Conservation (phyloP, 768 basidiomycete genomes). For the Collybia sordida region DNA sequence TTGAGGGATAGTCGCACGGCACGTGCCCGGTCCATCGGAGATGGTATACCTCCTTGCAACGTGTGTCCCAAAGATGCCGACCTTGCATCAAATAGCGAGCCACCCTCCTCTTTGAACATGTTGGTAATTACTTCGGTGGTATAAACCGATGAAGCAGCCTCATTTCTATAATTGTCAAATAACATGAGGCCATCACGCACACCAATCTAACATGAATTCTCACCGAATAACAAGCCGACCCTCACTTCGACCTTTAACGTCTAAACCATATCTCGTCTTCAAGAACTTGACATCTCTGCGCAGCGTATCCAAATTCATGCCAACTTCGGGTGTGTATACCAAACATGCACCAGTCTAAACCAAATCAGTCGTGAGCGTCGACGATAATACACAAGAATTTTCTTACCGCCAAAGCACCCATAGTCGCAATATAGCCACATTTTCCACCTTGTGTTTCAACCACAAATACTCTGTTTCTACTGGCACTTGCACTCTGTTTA, state of each 20-base stretch:
- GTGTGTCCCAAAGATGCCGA: conserved; percentile 97
- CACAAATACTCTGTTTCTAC: conserved; percentile 93
- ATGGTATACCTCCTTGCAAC: conserved; percentile 93
- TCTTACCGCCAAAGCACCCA: conserved; percentile 94
- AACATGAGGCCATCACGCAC: not conserved
- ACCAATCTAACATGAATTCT: conserved; percentile 20
- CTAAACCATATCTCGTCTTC: conserved; percentile 80
- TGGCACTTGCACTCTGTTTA: conserved; percentile 97
- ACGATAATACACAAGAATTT: too few species aligned
- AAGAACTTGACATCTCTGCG: conserved; percentile 86
- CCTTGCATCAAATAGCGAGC: conserved; percentile 86
- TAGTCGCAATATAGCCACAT: conserved; percentile 92
- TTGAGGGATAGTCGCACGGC: conserved; percentile 88
- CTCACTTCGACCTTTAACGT: conserved; percentile 87
- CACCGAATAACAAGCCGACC: conserved; percentile 92
- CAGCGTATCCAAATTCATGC: conserved; percentile 81
- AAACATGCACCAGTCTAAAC: conserved; percentile 84
- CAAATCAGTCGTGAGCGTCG: not conserved
- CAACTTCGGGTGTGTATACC: conserved; percentile 92
- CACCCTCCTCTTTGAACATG: conserved; percentile 96
- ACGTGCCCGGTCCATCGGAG: conserved; percentile 90
- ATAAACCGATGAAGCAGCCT: conserved; percentile 85
- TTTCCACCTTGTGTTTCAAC: conserved; percentile 98
- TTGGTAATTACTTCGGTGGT: conserved; percentile 89
- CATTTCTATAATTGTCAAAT: conserved; percentile 55